Conservation (phyloP, 805 yeast species). For the Metahyphopichia silvanorum region DNA sequence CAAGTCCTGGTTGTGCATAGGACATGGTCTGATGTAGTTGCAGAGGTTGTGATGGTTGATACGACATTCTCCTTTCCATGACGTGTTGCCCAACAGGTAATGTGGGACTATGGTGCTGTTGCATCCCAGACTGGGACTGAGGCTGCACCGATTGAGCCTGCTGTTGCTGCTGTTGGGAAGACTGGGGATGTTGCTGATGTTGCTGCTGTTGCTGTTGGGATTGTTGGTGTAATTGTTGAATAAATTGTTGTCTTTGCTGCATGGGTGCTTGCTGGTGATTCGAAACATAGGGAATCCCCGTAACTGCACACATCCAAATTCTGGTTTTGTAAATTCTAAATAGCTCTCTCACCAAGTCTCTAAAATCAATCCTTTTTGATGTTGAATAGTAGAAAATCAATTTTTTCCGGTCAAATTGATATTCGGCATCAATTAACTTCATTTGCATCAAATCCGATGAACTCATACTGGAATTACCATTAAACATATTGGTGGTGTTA, state of each 20-base stretch:
- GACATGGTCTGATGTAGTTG: neutral
- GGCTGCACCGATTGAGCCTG: neutral
- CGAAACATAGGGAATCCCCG: constrained; percentile 31
- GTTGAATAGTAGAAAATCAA: constrained; percentile 65
- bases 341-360: constrained; percentile 68
- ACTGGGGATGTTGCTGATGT: constrained; percentile 1
- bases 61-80: constrained; percentile 5
- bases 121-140: neutral
- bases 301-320: constrained; percentile 80
- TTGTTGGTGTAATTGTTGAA: neutral
- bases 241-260: neutral
- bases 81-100: constrained; percentile 3
- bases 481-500: constrained; percentile 21
- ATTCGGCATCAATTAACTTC: constrained; percentile 71
- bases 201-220: too few relatives aligned
- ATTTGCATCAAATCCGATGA: constrained; percentile 30
- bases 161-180: constrained; percentile 1
- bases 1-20: neutral
- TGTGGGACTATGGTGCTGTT: constrained; percentile 1
- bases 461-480: neutral
- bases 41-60: neutral
- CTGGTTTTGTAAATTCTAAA: constrained; percentile 76
- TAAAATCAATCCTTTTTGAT: constrained; percentile 64
- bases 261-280: constrained; percentile 2
- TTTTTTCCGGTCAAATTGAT: constrained; percentile 78